Evolutionary conservation across 345 rosid genomes (phyloP).

Genomic region (Salix viminalis): DNA sequence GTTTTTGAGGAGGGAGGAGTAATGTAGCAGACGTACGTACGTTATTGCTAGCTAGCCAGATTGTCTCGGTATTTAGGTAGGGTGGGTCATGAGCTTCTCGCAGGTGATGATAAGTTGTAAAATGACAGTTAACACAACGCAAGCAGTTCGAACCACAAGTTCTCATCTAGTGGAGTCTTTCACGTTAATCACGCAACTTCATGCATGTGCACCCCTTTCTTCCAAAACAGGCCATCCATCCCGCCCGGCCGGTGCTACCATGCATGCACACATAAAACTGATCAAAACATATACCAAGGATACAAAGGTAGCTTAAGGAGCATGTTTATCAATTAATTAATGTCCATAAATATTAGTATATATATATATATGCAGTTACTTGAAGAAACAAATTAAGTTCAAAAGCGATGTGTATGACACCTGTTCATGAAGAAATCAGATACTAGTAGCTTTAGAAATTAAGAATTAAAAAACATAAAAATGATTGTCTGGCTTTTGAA

Average conservation of each 20-base stretch:
- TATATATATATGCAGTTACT: background rate
- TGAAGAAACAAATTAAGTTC: background rate
- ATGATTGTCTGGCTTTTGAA: background rate
- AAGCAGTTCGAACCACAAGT: slow-evolving; percentile 13
- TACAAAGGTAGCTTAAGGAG: background rate
- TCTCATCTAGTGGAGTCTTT: slow-evolving; percentile 9
- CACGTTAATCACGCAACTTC: slow-evolving; percentile 52
- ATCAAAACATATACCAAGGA: background rate
- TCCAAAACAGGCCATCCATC: background rate
- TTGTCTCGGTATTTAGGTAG: background rate
- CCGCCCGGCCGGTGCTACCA: background rate
- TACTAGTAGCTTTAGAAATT: background rate
- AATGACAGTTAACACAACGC: slow-evolving; percentile 30
- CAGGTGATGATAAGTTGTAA: slow-evolving; percentile 12
- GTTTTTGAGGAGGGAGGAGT: background rate
- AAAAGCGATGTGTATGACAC: background rate
- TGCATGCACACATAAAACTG: background rate
- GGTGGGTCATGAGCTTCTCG: slow-evolving; percentile 46
- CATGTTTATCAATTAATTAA: background rate
- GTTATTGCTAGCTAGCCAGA: background rate
- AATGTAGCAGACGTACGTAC: background rate
- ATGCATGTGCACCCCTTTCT: slow-evolving; percentile 2
- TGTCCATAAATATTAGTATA: background rate
- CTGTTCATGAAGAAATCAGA: background rate
- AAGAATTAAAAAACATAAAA: background rate